Conservation (phyloP, 345 rosid species). For the Syzygium jambos region DNA sequence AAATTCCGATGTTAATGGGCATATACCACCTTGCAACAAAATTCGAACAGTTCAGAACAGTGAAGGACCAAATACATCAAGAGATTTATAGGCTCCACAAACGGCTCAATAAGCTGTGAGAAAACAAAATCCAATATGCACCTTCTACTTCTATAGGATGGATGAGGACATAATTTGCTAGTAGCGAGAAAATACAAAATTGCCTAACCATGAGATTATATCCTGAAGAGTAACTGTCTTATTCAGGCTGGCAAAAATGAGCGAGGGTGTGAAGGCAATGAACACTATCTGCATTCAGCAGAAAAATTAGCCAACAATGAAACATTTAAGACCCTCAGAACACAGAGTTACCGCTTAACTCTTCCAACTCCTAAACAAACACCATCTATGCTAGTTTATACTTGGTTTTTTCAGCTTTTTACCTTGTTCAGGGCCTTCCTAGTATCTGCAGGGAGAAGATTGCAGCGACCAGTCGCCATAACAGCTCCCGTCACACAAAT, state of each 20-base stretch:
- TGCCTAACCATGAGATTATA: conserved; percentile 62
- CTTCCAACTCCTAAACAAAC: not conserved
- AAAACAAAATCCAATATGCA: not conserved
- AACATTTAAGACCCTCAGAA: not conserved
- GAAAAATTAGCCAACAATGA: not conserved
- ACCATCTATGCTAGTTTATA: not conserved
- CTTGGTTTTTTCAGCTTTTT: not conserved
- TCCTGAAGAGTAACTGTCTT: conserved; percentile 77
- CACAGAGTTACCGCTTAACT: not conserved
- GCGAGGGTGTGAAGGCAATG: conserved; percentile 59
- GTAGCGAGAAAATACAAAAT: not conserved
- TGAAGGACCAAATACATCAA: not conserved
- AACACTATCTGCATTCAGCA: conserved; percentile 56
- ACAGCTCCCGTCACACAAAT: conserved; percentile 69
- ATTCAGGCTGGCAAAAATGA: conserved; percentile 73
- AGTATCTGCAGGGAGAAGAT: conserved; percentile 48
- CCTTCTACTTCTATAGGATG: not conserved
- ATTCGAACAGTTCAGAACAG: not conserved
- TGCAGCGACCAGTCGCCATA: conserved; percentile 48
- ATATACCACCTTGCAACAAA: conserved; percentile 59
- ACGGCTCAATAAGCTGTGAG: not conserved
- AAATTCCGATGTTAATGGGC: conserved; percentile 78
- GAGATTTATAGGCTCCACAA: not conserved
- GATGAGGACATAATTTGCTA: not conserved
- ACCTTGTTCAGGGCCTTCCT: conserved; percentile 76